phyloP scores from a whole-genome alignment of 345 rosid genomes.

The Hypericum perforatum region DNA sequence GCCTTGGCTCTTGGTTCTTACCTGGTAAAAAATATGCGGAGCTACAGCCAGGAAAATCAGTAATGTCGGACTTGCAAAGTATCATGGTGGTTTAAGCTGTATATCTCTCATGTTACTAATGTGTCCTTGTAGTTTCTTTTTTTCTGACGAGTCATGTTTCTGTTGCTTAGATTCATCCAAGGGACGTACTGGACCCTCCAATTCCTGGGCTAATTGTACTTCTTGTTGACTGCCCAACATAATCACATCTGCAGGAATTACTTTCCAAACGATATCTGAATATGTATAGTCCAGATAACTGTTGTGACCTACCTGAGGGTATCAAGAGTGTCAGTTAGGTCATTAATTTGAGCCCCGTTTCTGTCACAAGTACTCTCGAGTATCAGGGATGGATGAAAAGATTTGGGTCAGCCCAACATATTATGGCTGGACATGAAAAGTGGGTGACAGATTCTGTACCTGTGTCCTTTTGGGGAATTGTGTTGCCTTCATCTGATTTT shows the following conservation, averaged over 20 bases:
- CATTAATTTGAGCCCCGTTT: constrained; percentile 74
- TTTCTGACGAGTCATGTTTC: background rate
- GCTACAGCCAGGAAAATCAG: constrained; percentile 75
- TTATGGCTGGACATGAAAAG: constrained; percentile 86
- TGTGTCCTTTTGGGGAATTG: constrained; percentile 10
- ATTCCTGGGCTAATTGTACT: constrained; percentile 83
- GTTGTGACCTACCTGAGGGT: constrained; percentile 17
- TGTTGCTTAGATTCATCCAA: constrained; percentile 72
- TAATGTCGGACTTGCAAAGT: constrained; percentile 56
- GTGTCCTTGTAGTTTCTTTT: constrained; percentile 1
- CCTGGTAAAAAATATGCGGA: constrained; percentile 74
- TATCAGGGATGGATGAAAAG: constrained; percentile 79
- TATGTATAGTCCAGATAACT: constrained; percentile 36
- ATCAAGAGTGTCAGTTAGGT: constrained; percentile 53
- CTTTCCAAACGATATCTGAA: constrained; percentile 37
- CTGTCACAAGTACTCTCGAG: constrained; percentile 38
- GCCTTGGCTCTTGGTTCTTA: constrained; percentile 71
- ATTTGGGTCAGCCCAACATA: constrained; percentile 63
- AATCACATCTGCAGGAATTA: constrained; percentile 45
- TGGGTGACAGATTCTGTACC: constrained; percentile 25
- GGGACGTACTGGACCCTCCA: constrained; percentile 95
- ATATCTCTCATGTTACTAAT: constrained; percentile 6
- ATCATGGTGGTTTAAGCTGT: constrained; percentile 45
- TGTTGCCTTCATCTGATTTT: background rate
- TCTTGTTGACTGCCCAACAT: constrained; percentile 89